phyloP scores from a whole-genome alignment of 139 green algal genomes.

The Mychonastes homosphaera region DNA sequence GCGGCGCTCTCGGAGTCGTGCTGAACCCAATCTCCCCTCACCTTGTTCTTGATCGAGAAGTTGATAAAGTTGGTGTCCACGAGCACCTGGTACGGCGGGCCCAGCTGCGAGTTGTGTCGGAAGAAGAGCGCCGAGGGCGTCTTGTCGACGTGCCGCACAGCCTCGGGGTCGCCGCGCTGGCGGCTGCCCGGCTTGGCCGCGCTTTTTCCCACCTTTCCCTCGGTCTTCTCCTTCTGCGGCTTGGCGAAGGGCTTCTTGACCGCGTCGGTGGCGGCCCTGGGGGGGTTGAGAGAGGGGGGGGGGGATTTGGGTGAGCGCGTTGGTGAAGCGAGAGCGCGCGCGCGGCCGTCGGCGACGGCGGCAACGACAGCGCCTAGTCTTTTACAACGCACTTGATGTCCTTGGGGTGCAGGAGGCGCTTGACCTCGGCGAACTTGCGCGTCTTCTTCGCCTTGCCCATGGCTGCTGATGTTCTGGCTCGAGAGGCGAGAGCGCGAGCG shows the following conservation, averaged over 20 bases:
- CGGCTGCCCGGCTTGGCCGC: too few relatives aligned
- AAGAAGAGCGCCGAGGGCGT: conserved; percentile 89
- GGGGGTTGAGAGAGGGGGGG: not conserved
- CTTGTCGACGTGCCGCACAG: conserved; percentile 48
- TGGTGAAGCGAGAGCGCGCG: not conserved
- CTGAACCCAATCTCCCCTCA: too few relatives aligned
- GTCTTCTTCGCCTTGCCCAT: conserved; percentile 97
- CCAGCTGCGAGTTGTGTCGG: conserved; percentile 94
- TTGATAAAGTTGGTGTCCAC: conserved; percentile 99
- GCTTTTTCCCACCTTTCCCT: conserved; percentile 16
- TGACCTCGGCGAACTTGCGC: conserved; percentile 92
- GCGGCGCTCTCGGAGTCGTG: too few relatives aligned
- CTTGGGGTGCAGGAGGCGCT: conserved; percentile 86
- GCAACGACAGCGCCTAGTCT: not conserved
- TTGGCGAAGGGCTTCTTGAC: too few relatives aligned
- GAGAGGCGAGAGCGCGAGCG: too few relatives aligned
- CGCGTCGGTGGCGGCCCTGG: too few relatives aligned
- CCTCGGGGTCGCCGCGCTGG: not conserved
- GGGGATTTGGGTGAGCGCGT: not conserved
- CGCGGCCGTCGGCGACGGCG: not conserved
- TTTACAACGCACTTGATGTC: conserved; percentile 48
- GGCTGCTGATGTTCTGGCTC: too few relatives aligned
- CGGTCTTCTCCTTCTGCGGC: conserved; percentile 20
- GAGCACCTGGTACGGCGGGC: conserved; percentile 94
- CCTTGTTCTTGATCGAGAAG: conserved; percentile 99